Conservation (phyloP, 2,329 filamentous ascomycete genomes). For the Pyrenophora tritici-repentis region DNA sequence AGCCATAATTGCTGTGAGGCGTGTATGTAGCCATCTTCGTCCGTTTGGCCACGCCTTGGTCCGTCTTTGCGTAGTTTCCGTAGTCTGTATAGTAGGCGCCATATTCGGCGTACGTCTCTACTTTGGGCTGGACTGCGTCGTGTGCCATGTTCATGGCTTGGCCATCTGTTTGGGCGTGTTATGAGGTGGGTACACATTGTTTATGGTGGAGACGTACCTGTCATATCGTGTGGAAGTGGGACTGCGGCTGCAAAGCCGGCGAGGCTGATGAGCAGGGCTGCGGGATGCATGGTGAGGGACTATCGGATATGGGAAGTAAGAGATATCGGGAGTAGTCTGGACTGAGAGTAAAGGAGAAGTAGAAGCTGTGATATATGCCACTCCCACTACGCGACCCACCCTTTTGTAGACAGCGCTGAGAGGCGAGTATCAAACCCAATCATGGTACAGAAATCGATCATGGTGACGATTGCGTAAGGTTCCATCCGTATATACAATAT, state of each 20-base stretch:
- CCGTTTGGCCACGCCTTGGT: background rate
- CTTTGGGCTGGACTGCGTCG: background rate
- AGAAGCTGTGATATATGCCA: background rate
- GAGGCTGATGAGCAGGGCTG: constrained; percentile 17
- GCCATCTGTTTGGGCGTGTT: no score
- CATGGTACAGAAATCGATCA: background rate
- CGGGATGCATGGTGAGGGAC: constrained; percentile 19
- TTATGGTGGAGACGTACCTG: no score
- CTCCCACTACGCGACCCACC: background rate
- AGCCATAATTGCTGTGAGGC: background rate
- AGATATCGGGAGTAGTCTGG: background rate
- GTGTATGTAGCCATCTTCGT: background rate
- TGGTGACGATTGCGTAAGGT: constrained; percentile 7
- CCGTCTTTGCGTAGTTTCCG: background rate
- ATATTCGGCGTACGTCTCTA: background rate
- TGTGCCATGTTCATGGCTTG: background rate
- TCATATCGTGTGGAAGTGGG: constrained; percentile 5
- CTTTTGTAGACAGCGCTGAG: constrained; percentile 11
- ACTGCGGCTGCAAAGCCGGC: constrained; percentile 12
- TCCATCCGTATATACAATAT: constrained; percentile 4
- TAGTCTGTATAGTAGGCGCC: constrained; percentile 1
- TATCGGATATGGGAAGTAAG: background rate
- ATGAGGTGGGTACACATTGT: no score
- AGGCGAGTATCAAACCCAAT: background rate
- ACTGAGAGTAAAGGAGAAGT: background rate